Evolutionary conservation across 208 protist species (phyloP).

Genomic region (Entamoeba histolytica): DNA sequence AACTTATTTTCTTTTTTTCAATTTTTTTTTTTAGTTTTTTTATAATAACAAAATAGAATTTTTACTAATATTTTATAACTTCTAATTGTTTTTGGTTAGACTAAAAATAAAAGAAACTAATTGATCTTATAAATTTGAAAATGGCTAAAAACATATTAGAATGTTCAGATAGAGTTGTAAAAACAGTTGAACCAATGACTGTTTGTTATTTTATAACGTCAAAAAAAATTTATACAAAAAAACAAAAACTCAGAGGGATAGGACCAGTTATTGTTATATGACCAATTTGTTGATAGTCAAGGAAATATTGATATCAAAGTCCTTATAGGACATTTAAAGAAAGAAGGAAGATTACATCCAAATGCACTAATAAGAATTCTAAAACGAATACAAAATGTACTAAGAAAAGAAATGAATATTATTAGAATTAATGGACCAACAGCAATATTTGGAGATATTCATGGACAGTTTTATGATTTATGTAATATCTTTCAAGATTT

Average conservation of each 20-base stretch:
- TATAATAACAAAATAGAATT: too few species aligned
- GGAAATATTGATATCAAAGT: background rate
- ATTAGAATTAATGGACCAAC: background rate
- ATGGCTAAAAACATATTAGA: background rate
- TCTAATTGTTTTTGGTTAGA: too few species aligned
- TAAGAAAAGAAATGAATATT: background rate
- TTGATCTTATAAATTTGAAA: background rate
- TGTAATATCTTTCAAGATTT: background rate
- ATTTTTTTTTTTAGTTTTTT: too few species aligned
- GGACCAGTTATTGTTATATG: background rate
- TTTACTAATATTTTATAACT: too few species aligned
- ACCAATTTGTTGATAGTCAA: background rate
- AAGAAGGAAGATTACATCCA: background rate
- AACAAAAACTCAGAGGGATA: background rate
- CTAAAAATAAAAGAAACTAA: too few species aligned
- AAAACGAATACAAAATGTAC: background rate
- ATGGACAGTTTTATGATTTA: conserved; percentile 4
- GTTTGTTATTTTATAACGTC: too few species aligned
- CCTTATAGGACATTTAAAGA: background rate
- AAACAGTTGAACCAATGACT: background rate
- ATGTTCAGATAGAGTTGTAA: background rate
- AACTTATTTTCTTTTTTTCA: too few species aligned
- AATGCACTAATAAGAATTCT: background rate
- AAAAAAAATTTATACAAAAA: too few species aligned
- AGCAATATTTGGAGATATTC: background rate